A percentile compares a stretch with the other conserved stretches of the same genome.
phyloP scores from a whole-genome alignment of 805 yeast genomes.

The Pichia ethanolica region DNA sequence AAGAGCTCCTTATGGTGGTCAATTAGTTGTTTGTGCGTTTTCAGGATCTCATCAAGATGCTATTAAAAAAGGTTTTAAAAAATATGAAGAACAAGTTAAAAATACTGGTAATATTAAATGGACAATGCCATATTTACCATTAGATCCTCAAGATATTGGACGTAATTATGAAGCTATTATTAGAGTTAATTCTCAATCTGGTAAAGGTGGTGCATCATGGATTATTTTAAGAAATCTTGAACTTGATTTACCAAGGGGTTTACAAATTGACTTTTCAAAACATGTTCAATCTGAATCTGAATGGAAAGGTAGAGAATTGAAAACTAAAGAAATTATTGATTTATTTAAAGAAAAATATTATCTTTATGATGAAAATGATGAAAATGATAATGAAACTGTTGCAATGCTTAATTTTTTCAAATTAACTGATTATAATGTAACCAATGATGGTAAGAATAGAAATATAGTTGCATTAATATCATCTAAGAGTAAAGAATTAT shows the following conservation, averaged over 20 bases:
- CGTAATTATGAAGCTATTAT: slow-evolving; percentile 89
- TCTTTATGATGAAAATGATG: slow-evolving; percentile 23
- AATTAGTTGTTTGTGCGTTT: slow-evolving; percentile 76
- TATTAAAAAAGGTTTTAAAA: slow-evolving; percentile 70
- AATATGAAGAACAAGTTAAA: slow-evolving; percentile 32
- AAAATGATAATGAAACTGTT: slow-evolving; percentile 11
- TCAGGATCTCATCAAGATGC: slow-evolving; percentile 88
- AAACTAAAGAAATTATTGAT: slow-evolving; percentile 53
- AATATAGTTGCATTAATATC: slow-evolving; percentile 42
- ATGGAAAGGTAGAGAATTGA: slow-evolving; percentile 61
- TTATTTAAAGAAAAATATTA: slow-evolving; percentile 56
- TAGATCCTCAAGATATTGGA: slow-evolving; percentile 81
- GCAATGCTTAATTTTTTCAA: slow-evolving; percentile 16
- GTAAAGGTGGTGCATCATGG: slow-evolving; percentile 90
- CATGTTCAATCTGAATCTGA: slow-evolving; percentile 69
- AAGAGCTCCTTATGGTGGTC: slow-evolving; percentile 80
- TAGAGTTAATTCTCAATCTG: slow-evolving; percentile 81
- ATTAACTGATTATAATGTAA: slow-evolving; percentile 22
- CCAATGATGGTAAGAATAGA: slow-evolving; percentile 33
- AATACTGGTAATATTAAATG: slow-evolving; percentile 36
- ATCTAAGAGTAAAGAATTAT: slow-evolving; percentile 26
- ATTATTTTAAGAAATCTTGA: slow-evolving; percentile 68
- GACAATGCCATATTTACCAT: slow-evolving; percentile 76
- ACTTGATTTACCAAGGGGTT: slow-evolving; percentile 72
- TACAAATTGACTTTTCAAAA: slow-evolving; percentile 69